Evolutionary conservation across 1,139 yeast species (phyloP), one percentile per base, ranked within the genome.

Genomic region (Blastobotrys elegans): DNA sequence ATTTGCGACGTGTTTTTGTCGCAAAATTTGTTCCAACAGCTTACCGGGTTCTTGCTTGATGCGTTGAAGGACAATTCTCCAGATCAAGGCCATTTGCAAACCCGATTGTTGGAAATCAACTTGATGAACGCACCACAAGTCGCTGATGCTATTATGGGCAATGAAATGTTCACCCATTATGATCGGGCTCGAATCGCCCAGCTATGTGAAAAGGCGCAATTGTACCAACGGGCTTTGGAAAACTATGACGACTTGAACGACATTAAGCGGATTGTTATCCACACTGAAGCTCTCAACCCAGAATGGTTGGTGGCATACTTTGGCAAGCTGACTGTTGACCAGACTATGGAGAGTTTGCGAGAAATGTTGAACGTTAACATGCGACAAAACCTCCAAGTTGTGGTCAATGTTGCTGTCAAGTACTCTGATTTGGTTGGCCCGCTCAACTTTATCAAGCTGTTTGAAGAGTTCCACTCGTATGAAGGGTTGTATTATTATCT

Each of bases 51-150:
- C 72, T 74, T 94, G 61, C 75, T 94, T 61, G 98, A 94, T 69
- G 97, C 97, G 8, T 77, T 94, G 65, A 92, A 92, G 73, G 88
- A 84, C 56, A 96, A 94, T 69, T 76, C 83, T 38, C 97, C 98
- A 45, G 87, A 92, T 53, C 96, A 92, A 64, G 97, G 97, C 16
- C 96, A 89, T 62, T 75, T 94, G 64, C 98, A 94, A 75, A 94
- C 98, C 14, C 82, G 95, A 63, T 82, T 94, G 47, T 78, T 94
- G 59, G 98, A 94, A 70, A 89, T 87, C 58, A 94, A 94, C 68
- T 75, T 94, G 65, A 70, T 87, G 65, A 95, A 90, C 65, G 98
- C 98, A 10, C 99, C 99, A 44, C 98, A 94, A 75, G 98, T 94
- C 49, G 99, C 98, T 38, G 98, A 94, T 70, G 99, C 99, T 17